Evolutionary conservation across 1,139 yeast genomes (phyloP).

Genomic region (Scheffersomyces illinoinensis): DNA sequence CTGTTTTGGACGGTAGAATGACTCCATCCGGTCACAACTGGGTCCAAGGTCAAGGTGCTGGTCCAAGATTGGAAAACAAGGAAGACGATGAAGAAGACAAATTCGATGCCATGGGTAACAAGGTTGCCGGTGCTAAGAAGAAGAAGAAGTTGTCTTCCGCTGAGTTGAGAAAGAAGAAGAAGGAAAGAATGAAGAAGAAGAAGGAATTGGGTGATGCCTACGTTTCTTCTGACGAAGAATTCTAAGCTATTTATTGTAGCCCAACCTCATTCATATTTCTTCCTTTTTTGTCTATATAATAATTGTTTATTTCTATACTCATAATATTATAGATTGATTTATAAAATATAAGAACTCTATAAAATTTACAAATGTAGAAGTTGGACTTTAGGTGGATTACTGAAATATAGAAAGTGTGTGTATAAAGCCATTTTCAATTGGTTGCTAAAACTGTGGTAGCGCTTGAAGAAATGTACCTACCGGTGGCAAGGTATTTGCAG

Average conservation of each 20-base stretch:
- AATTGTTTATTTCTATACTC: conserved; percentile 9
- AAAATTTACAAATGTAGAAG: background rate
- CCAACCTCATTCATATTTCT: background rate
- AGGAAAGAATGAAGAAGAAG: conserved; percentile 99
- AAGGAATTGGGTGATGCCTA: conserved; percentile 99
- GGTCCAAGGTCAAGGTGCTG: conserved; percentile 99
- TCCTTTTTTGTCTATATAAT: background rate
- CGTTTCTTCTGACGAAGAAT: conserved; percentile 86
- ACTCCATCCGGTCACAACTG: conserved; percentile 99
- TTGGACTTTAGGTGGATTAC: background rate
- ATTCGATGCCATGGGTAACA: conserved; percentile 99
- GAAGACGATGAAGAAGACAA: conserved; percentile 96
- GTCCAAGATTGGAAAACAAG: conserved; percentile 97
- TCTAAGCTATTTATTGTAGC: conserved; percentile 18
- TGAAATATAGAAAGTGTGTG: background rate
- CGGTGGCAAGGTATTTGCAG: background rate
- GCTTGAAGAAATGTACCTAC: background rate
- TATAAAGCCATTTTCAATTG: background rate
- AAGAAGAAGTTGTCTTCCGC: conserved; percentile 97
- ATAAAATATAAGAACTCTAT: conserved; percentile 4
- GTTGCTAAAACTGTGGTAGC: background rate
- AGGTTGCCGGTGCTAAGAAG: conserved; percentile 95
- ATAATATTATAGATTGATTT: conserved; percentile 11
- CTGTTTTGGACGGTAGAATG: conserved; percentile 96
- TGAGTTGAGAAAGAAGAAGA: conserved; percentile 99